These are phyloP conservation scores for Solanum peruvianum DNA, from an alignment of 257 asterid genomes.

Conservation along the genomic window DNA sequence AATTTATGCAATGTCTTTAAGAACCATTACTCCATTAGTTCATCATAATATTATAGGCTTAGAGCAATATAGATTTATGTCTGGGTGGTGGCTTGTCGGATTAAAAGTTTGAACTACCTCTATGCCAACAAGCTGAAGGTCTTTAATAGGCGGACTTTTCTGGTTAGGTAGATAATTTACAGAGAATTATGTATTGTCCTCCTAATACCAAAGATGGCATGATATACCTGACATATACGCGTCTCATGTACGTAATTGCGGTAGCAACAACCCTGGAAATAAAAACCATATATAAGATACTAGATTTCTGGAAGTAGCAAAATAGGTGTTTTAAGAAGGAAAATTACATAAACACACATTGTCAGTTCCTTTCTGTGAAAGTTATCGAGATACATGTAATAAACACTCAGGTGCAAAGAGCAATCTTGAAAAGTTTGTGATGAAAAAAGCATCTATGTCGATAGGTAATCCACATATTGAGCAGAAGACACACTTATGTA, in stretches of 20 bases:
- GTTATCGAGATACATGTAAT: background rate
- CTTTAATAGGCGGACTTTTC: background rate
- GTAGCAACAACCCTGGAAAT: slow-evolving; percentile 93
- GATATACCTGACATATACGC: slow-evolving; percentile 64
- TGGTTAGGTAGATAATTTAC: background rate
- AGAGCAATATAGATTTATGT: background rate
- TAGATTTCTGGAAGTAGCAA: background rate
- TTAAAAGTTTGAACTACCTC: background rate
- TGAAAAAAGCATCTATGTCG: background rate
- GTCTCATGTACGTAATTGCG: slow-evolving; percentile 90
- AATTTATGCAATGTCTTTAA: background rate
- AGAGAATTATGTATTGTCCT: background rate
- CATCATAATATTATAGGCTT: background rate
- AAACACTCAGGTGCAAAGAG: background rate
- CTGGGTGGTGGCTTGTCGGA: background rate
- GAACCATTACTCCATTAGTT: background rate
- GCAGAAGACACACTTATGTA: background rate
- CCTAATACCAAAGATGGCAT: background rate
- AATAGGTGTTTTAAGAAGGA: background rate
- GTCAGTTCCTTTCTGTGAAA: background rate
- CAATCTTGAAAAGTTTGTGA: background rate
- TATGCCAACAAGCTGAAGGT: background rate
- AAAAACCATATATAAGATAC: slow-evolving; percentile 9
- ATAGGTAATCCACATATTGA: background rate
- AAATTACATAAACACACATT: background rate